A percentile compares a stretch with the other conserved stretches of the same genome.
Evolutionary conservation across 1,139 yeast species (phyloP).

Genomic region (Suhomyces choctaworum): DNA sequence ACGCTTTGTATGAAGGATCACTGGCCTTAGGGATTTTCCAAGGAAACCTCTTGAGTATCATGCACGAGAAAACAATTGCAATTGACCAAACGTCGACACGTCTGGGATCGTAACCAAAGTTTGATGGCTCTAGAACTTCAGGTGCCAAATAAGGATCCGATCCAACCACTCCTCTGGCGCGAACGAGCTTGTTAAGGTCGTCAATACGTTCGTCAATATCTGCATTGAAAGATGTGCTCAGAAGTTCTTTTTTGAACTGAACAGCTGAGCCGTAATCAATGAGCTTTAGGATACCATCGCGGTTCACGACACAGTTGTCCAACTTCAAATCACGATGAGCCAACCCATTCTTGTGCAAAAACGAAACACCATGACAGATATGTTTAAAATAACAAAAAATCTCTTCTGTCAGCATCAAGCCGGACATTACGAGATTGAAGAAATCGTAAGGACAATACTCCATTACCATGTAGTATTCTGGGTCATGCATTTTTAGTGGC

Average conservation of each 20-base stretch:
- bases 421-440: slow-evolving; percentile 75
- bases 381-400: slow-evolving; percentile 70
- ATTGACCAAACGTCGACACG: slow-evolving; percentile 77
- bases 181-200: slow-evolving; percentile 27
- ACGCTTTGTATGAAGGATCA: slow-evolving; percentile 54
- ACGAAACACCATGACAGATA: slow-evolving; percentile 58
- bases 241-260: slow-evolving; percentile 47
- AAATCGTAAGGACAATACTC: slow-evolving; percentile 76
- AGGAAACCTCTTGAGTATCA: slow-evolving; percentile 71
- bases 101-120: slow-evolving; percentile 63
- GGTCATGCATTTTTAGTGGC: slow-evolving; percentile 19
- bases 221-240: slow-evolving; percentile 9
- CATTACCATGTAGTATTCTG: slow-evolving; percentile 64
- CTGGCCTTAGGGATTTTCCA: slow-evolving; percentile 71
- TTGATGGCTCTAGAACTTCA: slow-evolving; percentile 55
- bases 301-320: slow-evolving; percentile 73
- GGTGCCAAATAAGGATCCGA: slow-evolving; percentile 83
- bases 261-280: slow-evolving; percentile 81
- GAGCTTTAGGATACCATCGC: slow-evolving; percentile 61
- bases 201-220: slow-evolving; percentile 21
- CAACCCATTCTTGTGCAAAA: slow-evolving; percentile 65
- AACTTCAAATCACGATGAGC: slow-evolving; percentile 78
- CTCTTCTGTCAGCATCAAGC: slow-evolving; percentile 59
- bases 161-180: slow-evolving; percentile 73
- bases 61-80: slow-evolving; percentile 75